Base-by-base conservation (phyloP, 2,329 filamentous ascomycete genomes). In the Neopestalotiopsis rosae region DNA sequence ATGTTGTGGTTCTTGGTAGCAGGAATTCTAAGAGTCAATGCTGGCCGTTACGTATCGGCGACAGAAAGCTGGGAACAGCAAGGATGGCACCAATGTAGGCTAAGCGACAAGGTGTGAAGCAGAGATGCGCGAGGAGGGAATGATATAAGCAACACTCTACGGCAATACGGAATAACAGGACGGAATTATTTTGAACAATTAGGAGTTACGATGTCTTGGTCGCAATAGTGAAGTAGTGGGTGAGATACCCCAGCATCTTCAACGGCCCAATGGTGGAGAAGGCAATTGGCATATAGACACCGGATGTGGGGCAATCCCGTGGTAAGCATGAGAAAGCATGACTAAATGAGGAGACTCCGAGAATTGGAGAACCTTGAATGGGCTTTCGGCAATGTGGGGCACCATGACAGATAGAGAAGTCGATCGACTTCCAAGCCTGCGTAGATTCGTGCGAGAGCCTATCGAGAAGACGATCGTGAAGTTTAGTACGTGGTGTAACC, bases 271-370 rank as follows among this genome's bases (percentile, higher is more conserved):
- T 59, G 6, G 24, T 24, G 13, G 13, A 34, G 30, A 17, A 28
- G 30, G 20, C 57, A 59, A 59, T 59, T 14, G 17, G 24, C 24
- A 13, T 34, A 30, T 14, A 28, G 57, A 14, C 57, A 59, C 24
- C 24, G 24, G 14, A 24, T 28, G 57, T 34, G 57, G 57, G 30
- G 57, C 24, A 59, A 14, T 28, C 24, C 4, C 13, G 6, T 28
- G 24, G 9, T 24, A 62, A 40, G 30, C 30, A 62, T 62, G 59
- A 62, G 32, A 38, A 62, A 62, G 59, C 59, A 42, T 62, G 59
- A 62, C 59, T 62, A 62, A 62, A 62, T 40, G 59, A 62, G 30
- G 59, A 62, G 59, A 42, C 24, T 62, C 20, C 32, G 59, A 62
- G 57, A 59, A 59, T 30, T 52, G 45, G 45, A 52, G 45, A 52